Evolutionary conservation across 1,284 basidiomycete genomes (phyloP).

Genomic region (Rhodotorula sp.): DNA sequence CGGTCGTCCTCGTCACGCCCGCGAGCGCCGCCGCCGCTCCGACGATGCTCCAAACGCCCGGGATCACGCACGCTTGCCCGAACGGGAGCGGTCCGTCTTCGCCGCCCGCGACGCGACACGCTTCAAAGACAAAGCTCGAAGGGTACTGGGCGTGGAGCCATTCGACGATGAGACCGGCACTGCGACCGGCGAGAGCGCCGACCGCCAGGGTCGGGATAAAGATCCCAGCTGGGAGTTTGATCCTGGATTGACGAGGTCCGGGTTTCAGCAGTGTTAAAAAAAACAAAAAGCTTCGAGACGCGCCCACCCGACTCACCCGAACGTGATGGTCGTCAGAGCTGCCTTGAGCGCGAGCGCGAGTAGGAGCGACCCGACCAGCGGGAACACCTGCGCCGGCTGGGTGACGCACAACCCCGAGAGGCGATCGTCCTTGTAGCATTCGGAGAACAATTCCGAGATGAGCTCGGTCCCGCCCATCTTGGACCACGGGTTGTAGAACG

Average conservation of each 20-base stretch:
- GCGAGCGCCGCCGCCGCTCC: slow-evolving; percentile 51
- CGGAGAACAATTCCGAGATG: slow-evolving; percentile 69
- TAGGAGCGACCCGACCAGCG: slow-evolving; percentile 64
- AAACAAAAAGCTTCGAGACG: neutral
- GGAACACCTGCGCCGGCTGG: slow-evolving; percentile 64
- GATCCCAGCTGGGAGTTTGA: slow-evolving; percentile 40
- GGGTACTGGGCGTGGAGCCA: slow-evolving; percentile 71
- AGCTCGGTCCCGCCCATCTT: slow-evolving; percentile 94
- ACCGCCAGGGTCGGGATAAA: slow-evolving; percentile 76
- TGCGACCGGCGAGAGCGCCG: slow-evolving; percentile 91
- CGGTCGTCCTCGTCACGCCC: slow-evolving; percentile 67
- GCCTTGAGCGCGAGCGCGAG: slow-evolving; percentile 74
- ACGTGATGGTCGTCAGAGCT: slow-evolving; percentile 79
- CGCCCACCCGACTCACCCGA: slow-evolving; percentile 57
- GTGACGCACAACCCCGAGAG: slow-evolving; percentile 67
- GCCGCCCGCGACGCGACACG: slow-evolving; percentile 20
- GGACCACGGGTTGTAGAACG: slow-evolving; percentile 86
- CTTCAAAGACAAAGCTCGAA: slow-evolving; percentile 61
- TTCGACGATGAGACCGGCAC: slow-evolving; percentile 81
- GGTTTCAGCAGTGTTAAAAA: neutral
- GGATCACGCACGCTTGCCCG: slow-evolving; percentile 48
- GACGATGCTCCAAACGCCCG: slow-evolving; percentile 56
- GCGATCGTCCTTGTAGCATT: slow-evolving; percentile 58
- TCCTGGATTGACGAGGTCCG: neutral
- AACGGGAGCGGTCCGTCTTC: slow-evolving; percentile 41